A percentile compares a stretch with the other conserved stretches of the same genome.
phyloP scores from a whole-genome alignment of 768 basidiomycete species.

The Pholiota molesta region DNA sequence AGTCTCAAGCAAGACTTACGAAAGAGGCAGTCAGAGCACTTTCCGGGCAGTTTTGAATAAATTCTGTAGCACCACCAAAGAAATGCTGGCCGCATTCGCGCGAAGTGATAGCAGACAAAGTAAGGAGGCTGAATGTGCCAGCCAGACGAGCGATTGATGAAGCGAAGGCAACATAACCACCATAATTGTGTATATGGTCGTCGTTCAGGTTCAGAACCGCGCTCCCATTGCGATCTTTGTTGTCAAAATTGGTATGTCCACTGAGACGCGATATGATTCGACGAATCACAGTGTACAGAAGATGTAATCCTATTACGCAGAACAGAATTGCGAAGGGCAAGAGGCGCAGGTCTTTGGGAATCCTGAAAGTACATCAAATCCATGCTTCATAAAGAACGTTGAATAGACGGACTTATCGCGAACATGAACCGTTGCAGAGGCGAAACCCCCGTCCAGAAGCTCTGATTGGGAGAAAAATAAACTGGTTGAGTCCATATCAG shows the following conservation, averaged over 20 bases:
- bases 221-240: neutral
- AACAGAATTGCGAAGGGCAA: neutral
- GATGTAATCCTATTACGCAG: neutral
- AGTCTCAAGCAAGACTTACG: neutral
- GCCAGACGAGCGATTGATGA: neutral
- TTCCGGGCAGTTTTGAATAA: neutral
- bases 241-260: neutral
- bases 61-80: neutral
- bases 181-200: neutral
- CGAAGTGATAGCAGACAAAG: neutral
- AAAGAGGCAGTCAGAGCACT: neutral
- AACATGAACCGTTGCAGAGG: neutral
- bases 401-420: neutral
- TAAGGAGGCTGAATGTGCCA: neutral
- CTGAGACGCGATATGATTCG: neutral
- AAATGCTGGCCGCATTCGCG: neutral
- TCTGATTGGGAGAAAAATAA: neutral
- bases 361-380: neutral
- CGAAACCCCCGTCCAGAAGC: neutral
- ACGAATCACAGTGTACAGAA: neutral
- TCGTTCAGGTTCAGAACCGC: neutral
- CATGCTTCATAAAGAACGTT: neutral
- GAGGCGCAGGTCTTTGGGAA: neutral
- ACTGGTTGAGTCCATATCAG: neutral
- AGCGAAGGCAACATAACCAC: neutral